Evolutionary conservation across 495 filamentous ascomycete species (phyloP), one percentile per base, ranked within the genome.

Genomic region (Polyplosphaeria fusca): DNA sequence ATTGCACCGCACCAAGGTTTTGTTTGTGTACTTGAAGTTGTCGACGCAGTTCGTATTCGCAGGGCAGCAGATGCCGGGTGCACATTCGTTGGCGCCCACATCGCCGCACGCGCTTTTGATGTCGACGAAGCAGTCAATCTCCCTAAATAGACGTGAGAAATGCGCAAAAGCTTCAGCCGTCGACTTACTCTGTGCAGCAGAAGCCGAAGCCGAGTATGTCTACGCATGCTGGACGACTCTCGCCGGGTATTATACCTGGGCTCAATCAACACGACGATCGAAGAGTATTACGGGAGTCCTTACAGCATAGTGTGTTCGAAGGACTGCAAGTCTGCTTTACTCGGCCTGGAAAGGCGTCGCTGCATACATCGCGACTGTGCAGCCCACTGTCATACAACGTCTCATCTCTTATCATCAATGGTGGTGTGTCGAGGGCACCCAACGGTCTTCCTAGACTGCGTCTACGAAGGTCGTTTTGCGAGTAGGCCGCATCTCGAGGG

Each of bases 71-170:
- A 44, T n/a, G 14, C 28, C 24, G 12, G 41, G 40, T 12, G 39
- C 51, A 20, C 51, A 55, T 32, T 44, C 2, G n/a, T 27, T 13
- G 16, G 51, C 25, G 3, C 41, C 51, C 11, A 3, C 18, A 13
- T 46, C n/a, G 26, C 16, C 40, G 26, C 51, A 55, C 12, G 22
- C 23, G 2, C 4, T 18, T 20, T 28, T 11, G 9, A 30, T 18
- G 26, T 55, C 40, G 9, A 55, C 40, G 19, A 45, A 55, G 40
- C 51, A 55, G 51, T 46, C 51, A n/a, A 20, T 46, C 22, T 55
- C 23, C 23, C 51, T 55, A 20, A 13, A 25, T n/a, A 55, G 12
- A 28, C 3, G 24, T 14, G 2, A 39, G 16, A 19, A 14, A 18
- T 24, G n/a, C 5, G n/a, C 4, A 50, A 4, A 19, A 14, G 5